phyloP scores from a whole-genome alignment of 441 rosid genomes.

The Croton setiger region DNA sequence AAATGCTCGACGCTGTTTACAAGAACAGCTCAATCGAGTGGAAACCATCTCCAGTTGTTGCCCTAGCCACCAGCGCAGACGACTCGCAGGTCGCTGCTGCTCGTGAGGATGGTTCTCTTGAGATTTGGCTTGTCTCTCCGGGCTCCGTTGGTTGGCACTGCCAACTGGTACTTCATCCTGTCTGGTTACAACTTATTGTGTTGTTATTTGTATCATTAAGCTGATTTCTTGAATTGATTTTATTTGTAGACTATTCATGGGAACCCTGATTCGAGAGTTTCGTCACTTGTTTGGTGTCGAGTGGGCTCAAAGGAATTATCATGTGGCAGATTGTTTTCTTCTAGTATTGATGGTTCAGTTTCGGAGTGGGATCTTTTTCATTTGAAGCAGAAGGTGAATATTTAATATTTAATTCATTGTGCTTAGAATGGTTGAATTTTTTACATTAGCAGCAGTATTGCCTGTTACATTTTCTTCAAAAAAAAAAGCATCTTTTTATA shows the following conservation, averaged over 20 bases:
- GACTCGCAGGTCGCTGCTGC: slow-evolving; percentile 80
- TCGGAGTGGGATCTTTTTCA: slow-evolving; percentile 86
- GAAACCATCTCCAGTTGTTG: slow-evolving; percentile 88
- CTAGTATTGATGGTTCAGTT: slow-evolving; percentile 83
- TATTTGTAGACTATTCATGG: slow-evolving; percentile 70
- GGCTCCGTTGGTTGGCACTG: slow-evolving; percentile 95
- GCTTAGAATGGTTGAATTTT: not conserved
- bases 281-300: slow-evolving; percentile 71
- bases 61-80: slow-evolving; percentile 76
- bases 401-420: not conserved
- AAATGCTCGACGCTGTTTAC: slow-evolving; percentile 54
- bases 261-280: slow-evolving; percentile 66
- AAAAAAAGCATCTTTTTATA: no score
- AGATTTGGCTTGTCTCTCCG: slow-evolving; percentile 93
- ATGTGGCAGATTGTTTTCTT: slow-evolving; percentile 70
- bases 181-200: not conserved
- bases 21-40: slow-evolving; percentile 74
- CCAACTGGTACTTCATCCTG: slow-evolving; percentile 54
- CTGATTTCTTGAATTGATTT: not conserved
- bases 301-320: slow-evolving; percentile 43
- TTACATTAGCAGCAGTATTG: not conserved
- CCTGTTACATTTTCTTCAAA: no score
- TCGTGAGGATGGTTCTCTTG: slow-evolving; percentile 91
- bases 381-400: slow-evolving; percentile 75
- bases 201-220: not conserved